These are phyloP conservation scores for Stemphylium beticola DNA, from an alignment of 2,329 filamentous ascomycete species.

Conservation along the genomic window DNA sequence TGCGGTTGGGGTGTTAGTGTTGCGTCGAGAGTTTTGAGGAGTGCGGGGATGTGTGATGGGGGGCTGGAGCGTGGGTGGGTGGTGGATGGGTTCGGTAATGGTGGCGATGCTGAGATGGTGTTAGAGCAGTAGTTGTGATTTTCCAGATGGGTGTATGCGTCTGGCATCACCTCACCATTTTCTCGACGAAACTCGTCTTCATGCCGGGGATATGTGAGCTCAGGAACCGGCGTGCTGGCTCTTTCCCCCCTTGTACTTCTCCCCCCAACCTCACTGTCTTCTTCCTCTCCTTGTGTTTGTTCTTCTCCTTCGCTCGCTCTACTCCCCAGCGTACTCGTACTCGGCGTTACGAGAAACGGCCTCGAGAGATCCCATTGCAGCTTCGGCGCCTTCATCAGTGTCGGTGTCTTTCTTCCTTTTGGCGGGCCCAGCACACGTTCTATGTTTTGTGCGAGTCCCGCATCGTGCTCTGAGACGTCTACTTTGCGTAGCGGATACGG, in stretches of 20 bases:
- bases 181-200: background rate
- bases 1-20: background rate
- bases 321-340: background rate
- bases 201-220: too few species aligned
- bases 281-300: background rate
- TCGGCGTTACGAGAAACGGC: background rate
- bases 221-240: background rate
- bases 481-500: background rate
- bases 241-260: background rate
- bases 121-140: background rate
- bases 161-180: too few species aligned
- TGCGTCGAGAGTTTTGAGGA: background rate
- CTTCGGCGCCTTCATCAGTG: background rate
- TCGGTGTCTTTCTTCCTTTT: constrained; percentile 4
- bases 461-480: background rate
- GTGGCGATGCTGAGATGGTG: background rate
- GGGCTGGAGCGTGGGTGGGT: background rate
- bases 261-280: background rate
- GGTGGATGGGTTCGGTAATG: background rate
- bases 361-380: constrained; percentile 2
- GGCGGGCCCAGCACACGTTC: background rate
- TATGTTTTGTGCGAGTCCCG: background rate
- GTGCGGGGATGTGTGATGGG: background rate
- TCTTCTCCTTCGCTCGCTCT: background rate
- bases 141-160: too few species aligned